phyloP scores from a whole-genome alignment of 495 filamentous ascomycete genomes.

The Niebla homalea region DNA sequence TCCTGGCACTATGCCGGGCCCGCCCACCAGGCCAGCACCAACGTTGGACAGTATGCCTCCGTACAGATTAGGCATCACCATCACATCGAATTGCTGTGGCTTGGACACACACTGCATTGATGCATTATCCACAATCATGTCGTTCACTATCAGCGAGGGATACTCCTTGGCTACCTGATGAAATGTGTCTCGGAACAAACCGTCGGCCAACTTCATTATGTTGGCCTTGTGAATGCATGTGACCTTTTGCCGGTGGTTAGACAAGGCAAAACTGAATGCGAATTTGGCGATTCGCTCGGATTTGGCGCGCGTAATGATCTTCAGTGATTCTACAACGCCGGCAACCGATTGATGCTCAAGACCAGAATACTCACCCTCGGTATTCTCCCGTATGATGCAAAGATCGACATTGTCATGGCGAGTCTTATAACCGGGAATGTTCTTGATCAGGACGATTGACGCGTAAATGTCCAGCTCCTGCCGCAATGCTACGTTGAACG shows the following conservation, averaged over 20 bases:
- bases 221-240: constrained; percentile 99
- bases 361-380: constrained; percentile 97
- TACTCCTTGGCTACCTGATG: constrained; percentile 84
- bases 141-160: constrained; percentile 83
- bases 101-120: constrained; percentile 95
- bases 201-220: constrained; percentile 99
- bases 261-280: constrained; percentile 91
- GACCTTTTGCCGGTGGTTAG: constrained; percentile 97
- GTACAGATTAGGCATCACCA: constrained; percentile 99
- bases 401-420: constrained; percentile 94
- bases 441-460: constrained; percentile 95
- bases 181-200: constrained; percentile 96
- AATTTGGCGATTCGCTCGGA: constrained; percentile 98
- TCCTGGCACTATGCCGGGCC: constrained; percentile 90
- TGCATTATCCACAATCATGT: constrained; percentile 99
- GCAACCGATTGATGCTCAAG: constrained; percentile 95
- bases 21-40: constrained; percentile 94
- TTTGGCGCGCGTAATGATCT: constrained; percentile 98
- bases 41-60: constrained; percentile 98
- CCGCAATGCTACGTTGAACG: constrained; percentile 96
- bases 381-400: constrained; percentile 99
- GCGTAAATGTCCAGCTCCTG: constrained; percentile 99
- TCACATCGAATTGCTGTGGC: constrained; percentile 97
- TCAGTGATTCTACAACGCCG: constrained; percentile 96
- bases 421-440: constrained; percentile 95